Base-by-base conservation (phyloP, 75 land plant genomes). In the Pseudotsuga menziesii region DNA sequence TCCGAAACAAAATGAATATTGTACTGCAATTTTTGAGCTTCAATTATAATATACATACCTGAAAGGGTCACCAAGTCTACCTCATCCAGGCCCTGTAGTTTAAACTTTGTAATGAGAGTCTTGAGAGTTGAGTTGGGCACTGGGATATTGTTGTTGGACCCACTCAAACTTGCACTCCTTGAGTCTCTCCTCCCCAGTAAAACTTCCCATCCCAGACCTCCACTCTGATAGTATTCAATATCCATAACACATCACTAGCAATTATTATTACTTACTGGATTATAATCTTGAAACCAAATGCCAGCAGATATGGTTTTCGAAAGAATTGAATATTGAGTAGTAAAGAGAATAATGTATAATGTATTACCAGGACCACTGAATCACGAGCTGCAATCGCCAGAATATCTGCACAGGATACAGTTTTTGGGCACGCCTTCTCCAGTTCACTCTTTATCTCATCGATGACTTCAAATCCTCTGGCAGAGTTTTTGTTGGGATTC, bases 51-150 rank as follows among this genome's bases (percentile, higher is more conserved):
- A 0, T 29, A 62, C 2, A 14, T 62, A 91, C 96, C 96, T 59
- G 93, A 93, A 59, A 93, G 90, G 3, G 89, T 81, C 17, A 93
- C 95, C 32, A 94, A 80, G 80, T 94, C 98, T 27, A 77, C 82
- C 29, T 80, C 58, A 57, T 88, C 62, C n/a, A 94, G 91, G 4
- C 95, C 95, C 77, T 88, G 77, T 27, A 57, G 81, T 12, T 81
- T 81, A 83, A 94, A 94, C 26, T 72, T 72, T 73, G 97, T 81
- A 60, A 94, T 72, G 73, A 94, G 85, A 81, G 83, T 92, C 11
- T 74, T 81, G 39, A 90, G 76, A 20, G 91, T 87, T 74, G 82
- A 82, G 73, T 84, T 90, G 3, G 97, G 92, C 0, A 88, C 82
- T 11, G 96, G 96, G 57, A 93, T 87, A 78, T 88, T 73, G 57